phyloP scores from a whole-genome alignment of 257 asterid genomes.

The Ballota nigra region DNA sequence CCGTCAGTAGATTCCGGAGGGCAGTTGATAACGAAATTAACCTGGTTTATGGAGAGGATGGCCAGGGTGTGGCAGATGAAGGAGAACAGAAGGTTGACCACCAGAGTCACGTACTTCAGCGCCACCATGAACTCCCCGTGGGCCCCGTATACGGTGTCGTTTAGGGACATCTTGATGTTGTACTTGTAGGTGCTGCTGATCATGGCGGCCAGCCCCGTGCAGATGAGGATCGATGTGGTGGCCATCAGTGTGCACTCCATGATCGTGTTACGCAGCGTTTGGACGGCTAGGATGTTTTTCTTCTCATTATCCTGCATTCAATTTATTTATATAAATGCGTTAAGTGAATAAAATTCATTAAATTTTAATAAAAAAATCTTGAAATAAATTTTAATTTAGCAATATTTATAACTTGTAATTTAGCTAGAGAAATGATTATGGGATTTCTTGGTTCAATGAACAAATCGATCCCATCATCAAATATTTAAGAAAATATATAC shows the following conservation, averaged over 20 bases:
- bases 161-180: conserved; percentile 77
- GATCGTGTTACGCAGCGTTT: conserved; percentile 77
- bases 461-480: too few species aligned
- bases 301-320: conserved; percentile 90
- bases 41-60: conserved; percentile 80
- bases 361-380: too few species aligned
- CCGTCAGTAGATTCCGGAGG: conserved; percentile 42
- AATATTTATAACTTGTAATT: too few species aligned
- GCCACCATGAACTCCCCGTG: conserved; percentile 95
- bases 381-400: too few species aligned
- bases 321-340: too few species aligned
- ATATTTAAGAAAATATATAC: too few species aligned
- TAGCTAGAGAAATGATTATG: too few species aligned
- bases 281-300: conserved; percentile 90
- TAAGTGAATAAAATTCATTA: not conserved
- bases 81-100: conserved; percentile 64
- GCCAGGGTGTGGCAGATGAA: conserved; percentile 81
- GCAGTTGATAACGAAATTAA: conserved; percentile 76
- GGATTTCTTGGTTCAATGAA: too few species aligned
- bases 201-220: conserved; percentile 83
- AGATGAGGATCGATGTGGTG: conserved; percentile 82
- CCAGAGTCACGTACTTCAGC: conserved; percentile 67
- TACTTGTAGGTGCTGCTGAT: conserved; percentile 93
- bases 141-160: conserved; percentile 74
- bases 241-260: conserved; percentile 97